A percentile compares a stretch with the other conserved stretches of the same genome.
Evolutionary conservation across 257 asterid species (phyloP).

Genomic region (Hygrophila difformis): DNA sequence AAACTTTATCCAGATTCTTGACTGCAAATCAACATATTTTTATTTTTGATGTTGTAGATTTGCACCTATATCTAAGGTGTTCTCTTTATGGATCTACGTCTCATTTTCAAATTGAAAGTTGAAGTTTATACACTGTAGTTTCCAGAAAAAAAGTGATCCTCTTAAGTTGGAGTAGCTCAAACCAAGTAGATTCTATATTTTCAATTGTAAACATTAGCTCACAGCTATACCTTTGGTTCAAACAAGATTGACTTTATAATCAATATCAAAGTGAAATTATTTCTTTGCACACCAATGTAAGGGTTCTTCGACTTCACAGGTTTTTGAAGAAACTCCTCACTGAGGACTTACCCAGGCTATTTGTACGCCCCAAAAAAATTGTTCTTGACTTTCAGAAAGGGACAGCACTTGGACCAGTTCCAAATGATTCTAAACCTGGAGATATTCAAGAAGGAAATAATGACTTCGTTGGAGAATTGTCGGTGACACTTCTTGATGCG

Average conservation of each 20-base stretch:
- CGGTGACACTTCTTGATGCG: conserved; percentile 91
- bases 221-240: too few relatives aligned
- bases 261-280: too few relatives aligned
- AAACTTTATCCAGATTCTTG: too few relatives aligned
- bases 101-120: background rate
- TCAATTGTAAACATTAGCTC: too few relatives aligned
- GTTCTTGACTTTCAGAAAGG: conserved; percentile 88
- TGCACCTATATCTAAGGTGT: background rate
- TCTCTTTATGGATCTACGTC: too few relatives aligned
- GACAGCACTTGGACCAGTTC: conserved; percentile 57
- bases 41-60: background rate
- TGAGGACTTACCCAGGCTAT: conserved; percentile 82
- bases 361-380: conserved; percentile 93
- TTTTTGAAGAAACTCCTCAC: conserved; percentile 86
- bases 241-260: too few relatives aligned
- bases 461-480: conserved; percentile 82
- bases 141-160: background rate
- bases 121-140: background rate
- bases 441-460: conserved; percentile 78
- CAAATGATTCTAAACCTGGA: conserved; percentile 40
- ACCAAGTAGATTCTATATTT: too few relatives aligned
- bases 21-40: background rate
- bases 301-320: conserved; percentile 37
- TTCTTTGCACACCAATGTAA: background rate
- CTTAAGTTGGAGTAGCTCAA: too few relatives aligned